These are phyloP conservation scores for Datisca glomerata DNA, from an alignment of 306 rosid species.

Conservation along the genomic window DNA sequence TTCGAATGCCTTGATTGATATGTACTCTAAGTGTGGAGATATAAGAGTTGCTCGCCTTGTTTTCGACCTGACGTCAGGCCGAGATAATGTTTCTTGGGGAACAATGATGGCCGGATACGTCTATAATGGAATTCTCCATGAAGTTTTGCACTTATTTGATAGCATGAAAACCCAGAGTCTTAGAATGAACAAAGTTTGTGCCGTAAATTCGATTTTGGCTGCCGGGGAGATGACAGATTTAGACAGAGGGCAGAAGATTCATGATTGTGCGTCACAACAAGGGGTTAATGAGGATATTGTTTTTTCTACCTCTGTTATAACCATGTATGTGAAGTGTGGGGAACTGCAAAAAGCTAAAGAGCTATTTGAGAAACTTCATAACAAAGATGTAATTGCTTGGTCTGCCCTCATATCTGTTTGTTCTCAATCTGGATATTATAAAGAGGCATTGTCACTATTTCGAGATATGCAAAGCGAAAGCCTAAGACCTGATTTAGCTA, in stretches of 20 bases:
- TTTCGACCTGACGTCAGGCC: slow-evolving; percentile 27
- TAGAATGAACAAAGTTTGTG: slow-evolving; percentile 33
- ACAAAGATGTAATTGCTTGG: slow-evolving; percentile 51
- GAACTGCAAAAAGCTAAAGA: slow-evolving; percentile 39
- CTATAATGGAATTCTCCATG: slow-evolving; percentile 27
- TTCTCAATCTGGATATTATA: slow-evolving; percentile 42
- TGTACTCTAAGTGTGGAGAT: slow-evolving; percentile 56
- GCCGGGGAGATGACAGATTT: slow-evolving; percentile 46
- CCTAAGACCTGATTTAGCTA: slow-evolving; percentile 32
- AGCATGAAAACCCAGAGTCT: slow-evolving; percentile 17
- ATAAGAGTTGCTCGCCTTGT: slow-evolving; percentile 24
- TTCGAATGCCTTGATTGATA: slow-evolving; percentile 53
- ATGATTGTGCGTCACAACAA: slow-evolving; percentile 25
- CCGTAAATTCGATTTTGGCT: slow-evolving; percentile 43
- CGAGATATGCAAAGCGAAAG: slow-evolving; percentile 32
- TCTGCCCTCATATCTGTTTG: slow-evolving; percentile 51
- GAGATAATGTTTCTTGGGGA: slow-evolving; percentile 49
- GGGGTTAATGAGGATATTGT: slow-evolving; percentile 30
- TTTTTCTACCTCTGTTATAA: slow-evolving; percentile 41
- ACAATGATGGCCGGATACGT: slow-evolving; percentile 58
- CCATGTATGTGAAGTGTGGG: slow-evolving; percentile 60
- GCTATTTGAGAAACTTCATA: slow-evolving; percentile 27
- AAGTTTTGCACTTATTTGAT: slow-evolving; percentile 45
- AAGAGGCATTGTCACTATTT: slow-evolving; percentile 37
- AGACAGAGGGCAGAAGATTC: slow-evolving; percentile 42